Evolutionary conservation across 495 filamentous ascomycete species (phyloP), one percentile per base, ranked within the genome.

Genomic region (Penicillium desertorum): DNA sequence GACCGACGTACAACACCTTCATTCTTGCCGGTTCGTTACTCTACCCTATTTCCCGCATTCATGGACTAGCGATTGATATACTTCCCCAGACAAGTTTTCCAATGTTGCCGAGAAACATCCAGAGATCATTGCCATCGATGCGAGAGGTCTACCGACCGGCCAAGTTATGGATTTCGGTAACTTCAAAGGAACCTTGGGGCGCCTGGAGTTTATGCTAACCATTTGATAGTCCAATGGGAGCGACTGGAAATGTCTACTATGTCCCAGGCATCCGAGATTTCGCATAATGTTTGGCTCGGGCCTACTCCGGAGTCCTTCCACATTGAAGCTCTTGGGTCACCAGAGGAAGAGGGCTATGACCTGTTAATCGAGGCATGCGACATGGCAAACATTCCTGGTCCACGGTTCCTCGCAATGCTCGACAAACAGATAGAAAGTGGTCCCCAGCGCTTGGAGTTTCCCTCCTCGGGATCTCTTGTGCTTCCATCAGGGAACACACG

Each of bases 171-270:
- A 97, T 69, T 96, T 98, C 66, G 88, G 85, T 88, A 68, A 74
- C 83, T 76, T 29, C 7, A 25, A 20, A 37, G 12, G 17, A 27
- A 19, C 30, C 1, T 16, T 1, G 30, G 19, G 32, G 8, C 29
- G 32, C 16, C 2, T 0, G 14, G n/a, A 3, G 10, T 30, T 14
- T 20, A n/a, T 19, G 16, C 19, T 50, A 17, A 54, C 17, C 44
- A 51, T 36, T 32, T 23, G 11, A 9, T 20, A 87, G 86, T 89
- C 70, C 86, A 94, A 63, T 89, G 88, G 73, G 94, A 98, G 71
- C 83, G 92, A 48, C 61, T 84, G 42, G 94, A 98, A 69, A 98
- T 98, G 94, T 90, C 86, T 70, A 79, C 80, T 54, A 96, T 98
- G 93, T 92, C 92, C 3, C 83, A 83, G 58, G 88, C 92, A 11